These are phyloP conservation scores for Vaucheria bursata DNA, from an alignment of 352 stramenopile genomes.

Conservation along the genomic window DNA sequence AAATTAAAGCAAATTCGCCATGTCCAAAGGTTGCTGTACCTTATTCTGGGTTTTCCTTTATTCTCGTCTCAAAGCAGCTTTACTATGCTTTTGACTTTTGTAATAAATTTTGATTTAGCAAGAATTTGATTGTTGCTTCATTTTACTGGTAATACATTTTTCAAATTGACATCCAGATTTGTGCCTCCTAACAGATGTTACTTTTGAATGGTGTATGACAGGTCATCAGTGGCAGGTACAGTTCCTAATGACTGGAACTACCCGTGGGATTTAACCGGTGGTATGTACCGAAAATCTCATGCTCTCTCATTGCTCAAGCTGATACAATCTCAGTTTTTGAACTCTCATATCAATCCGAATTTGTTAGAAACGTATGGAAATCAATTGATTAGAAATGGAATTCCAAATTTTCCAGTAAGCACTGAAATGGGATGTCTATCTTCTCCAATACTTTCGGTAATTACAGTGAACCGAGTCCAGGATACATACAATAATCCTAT, in stretches of 20 bases:
- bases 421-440: slow-evolving; percentile 6
- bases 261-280: slow-evolving; percentile 71
- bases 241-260: slow-evolving; percentile 63
- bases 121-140: too few relatives aligned
- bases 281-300: slow-evolving; percentile 60
- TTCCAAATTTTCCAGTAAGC: too few relatives aligned
- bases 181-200: too few relatives aligned
- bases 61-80: too few relatives aligned
- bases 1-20: too few relatives aligned
- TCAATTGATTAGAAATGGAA: slow-evolving; percentile 2
- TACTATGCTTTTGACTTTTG: too few relatives aligned
- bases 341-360: slow-evolving; percentile 53
- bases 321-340: slow-evolving; percentile 5
- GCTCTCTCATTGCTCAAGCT: slow-evolving; percentile 42
- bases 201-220: too few relatives aligned
- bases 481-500: slow-evolving; percentile 63
- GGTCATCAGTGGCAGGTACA: neutral
- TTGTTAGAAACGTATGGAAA: slow-evolving; percentile 35
- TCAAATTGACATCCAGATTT: too few relatives aligned
- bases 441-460: slow-evolving; percentile 60
- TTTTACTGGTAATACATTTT: too few relatives aligned
- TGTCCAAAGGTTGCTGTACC: too few relatives aligned
- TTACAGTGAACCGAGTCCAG: slow-evolving; percentile 74
- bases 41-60: too few relatives aligned
- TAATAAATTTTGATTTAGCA: too few relatives aligned